Base-by-base conservation (phyloP, 768 basidiomycete genomes). In the Suillus decipiens region DNA sequence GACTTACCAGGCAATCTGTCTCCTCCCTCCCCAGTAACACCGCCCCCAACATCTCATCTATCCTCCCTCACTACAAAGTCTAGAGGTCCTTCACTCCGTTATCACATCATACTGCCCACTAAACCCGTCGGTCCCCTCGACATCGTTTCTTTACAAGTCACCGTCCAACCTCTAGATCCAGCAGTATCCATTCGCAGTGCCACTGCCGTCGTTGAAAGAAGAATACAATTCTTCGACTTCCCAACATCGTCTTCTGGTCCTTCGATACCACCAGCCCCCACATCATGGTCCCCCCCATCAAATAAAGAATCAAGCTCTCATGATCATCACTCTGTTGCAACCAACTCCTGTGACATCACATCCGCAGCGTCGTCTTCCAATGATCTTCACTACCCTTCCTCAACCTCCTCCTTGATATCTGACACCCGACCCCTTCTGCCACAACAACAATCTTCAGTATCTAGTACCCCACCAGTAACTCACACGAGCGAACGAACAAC, bases 71-170 rank as follows among this genome's bases (percentile, higher is more conserved):
- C 80, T n/a, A 78, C 71, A 62, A 88, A 88, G 68, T 82, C 84
- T 36, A 85, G 84, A 62, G 80, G 82, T 1, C 84, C 86, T 6
- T 72, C 81, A 54, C 77, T 92, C 70, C 84, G 82, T 59, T 93
- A 90, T 72, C 78, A 79, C 55, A 70, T 91, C 54, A 78, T 82
- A 64, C 68, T 80, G 0, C 89, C 90, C 34, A 76, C 80, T 24
- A 69, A 77, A 47, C 83, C 90, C 8, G 80, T 92, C 58, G 91
- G 89, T 24, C 92, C 92, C 31, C 79, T 84, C 51, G 92, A 93
- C 73, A 80, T 90, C 41, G 80, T 93, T 34, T 83, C 89, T 60
- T 81, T 90, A 62, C 82, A 85, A 15, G 77, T 93, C 63, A 79
- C 81, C 59, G 78, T 92, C 53, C 80, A 82, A n/a, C 86, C 89